Evolutionary conservation across 306 rosid genomes (phyloP).

Genomic region (Astragalus membranaceus): DNA sequence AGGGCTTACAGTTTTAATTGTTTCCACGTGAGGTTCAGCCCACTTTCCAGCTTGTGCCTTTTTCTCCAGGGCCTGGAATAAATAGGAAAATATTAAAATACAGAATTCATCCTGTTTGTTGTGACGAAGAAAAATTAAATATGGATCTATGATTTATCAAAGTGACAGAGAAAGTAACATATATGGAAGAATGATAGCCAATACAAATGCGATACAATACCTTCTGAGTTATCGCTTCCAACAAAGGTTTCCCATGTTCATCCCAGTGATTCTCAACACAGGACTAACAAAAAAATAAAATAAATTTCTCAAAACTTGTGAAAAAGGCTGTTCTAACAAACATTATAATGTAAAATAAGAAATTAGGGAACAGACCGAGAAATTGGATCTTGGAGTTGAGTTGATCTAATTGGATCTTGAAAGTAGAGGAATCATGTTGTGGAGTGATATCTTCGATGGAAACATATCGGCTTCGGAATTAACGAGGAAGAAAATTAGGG

Average conservation of each 20-base stretch:
- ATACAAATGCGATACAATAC: constrained; percentile 34
- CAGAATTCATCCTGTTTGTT: constrained; percentile 1
- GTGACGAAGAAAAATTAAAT: not conserved
- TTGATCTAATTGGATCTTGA: constrained; percentile 66
- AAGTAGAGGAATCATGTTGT: constrained; percentile 42
- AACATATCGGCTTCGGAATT: constrained; percentile 43
- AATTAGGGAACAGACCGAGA: constrained; percentile 48
- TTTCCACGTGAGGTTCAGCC: constrained; percentile 82
- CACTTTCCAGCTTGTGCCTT: constrained; percentile 75
- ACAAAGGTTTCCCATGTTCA: constrained; percentile 68
- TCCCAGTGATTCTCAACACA: constrained; percentile 52
- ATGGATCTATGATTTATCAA: not conserved
- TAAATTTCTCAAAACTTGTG: constrained; percentile 25
- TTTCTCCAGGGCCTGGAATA: constrained; percentile 59
- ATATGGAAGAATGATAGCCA: constrained; percentile 3
- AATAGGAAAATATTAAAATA: constrained; percentile 16
- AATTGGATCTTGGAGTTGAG: constrained; percentile 67
- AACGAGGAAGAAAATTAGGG: constrained; percentile 40
- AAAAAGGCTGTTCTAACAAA: constrained; percentile 1
- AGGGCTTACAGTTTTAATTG: constrained; percentile 67
- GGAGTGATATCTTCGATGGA: constrained; percentile 30
- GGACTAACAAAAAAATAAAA: constrained; percentile 44
- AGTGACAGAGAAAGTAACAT: not conserved
- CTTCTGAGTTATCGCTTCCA: constrained; percentile 57
- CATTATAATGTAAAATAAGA: not conserved